Percentiles rank a stretch among this genome's conserved stretches.
These are phyloP conservation scores for Asterionellopsis glacialis DNA, from an alignment of 108 stramenopile species.

Conservation along the genomic window DNA sequence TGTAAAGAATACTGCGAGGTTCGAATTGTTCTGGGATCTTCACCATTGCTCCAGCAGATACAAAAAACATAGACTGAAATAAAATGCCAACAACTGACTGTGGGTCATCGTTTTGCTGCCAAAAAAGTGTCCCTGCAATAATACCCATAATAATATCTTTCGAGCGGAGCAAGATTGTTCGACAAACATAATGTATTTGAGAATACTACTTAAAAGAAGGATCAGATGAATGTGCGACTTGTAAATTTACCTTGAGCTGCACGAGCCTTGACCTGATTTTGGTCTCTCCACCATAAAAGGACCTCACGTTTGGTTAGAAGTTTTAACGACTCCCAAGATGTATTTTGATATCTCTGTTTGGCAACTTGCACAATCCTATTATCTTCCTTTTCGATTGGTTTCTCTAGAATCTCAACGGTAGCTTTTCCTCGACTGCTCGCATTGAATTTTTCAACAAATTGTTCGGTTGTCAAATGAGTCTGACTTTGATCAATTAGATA, in stretches of 20 bases:
- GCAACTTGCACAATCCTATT: neutral
- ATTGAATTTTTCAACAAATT: constrained; percentile 52
- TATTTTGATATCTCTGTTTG: constrained; percentile 35
- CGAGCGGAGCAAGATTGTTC: neutral
- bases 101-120: constrained; percentile 32
- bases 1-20: constrained; percentile 71
- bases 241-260: constrained; percentile 27
- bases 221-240: neutral
- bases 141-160: constrained; percentile 50
- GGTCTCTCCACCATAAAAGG: constrained; percentile 54
- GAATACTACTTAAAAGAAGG: neutral
- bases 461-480: constrained; percentile 45
- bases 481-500: constrained; percentile 22
- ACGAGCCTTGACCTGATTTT: constrained; percentile 33
- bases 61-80: constrained; percentile 61
- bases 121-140: constrained; percentile 62
- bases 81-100: constrained; percentile 39
- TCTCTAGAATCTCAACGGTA: constrained; percentile 24
- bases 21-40: constrained; percentile 67
- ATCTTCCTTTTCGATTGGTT: constrained; percentile 14
- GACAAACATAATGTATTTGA: neutral
- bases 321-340: constrained; percentile 20
- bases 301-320: constrained; percentile 40
- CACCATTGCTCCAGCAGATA: constrained; percentile 56
- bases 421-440: constrained; percentile 30